Base-by-base conservation (phyloP, 768 basidiomycete species). In the Saitozyma sp. region DNA sequence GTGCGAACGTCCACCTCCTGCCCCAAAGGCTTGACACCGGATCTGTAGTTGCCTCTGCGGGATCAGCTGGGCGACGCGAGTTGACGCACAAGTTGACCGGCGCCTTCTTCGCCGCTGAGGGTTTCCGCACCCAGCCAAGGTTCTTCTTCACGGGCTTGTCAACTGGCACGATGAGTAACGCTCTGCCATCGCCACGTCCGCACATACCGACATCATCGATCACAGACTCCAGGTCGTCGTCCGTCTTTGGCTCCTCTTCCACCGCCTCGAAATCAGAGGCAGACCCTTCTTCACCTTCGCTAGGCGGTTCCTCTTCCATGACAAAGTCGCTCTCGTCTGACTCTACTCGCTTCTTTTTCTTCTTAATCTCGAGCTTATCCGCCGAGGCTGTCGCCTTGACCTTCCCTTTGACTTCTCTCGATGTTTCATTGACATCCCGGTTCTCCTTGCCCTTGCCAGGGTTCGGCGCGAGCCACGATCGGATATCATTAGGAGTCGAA, bases 21-120 rank as follows among this genome's bases (percentile, higher is more conserved):
- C 1, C 62, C 62, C 7, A 74, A 56, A 3, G 70, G 66, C 54
- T 65, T 67, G 48, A 74, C 57, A 38, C 73, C 73, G 14, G 70
- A 64, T 38, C 65, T 65, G 55, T 50, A 74, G 17, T n/a, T 29
- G 50, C 55, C 70, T 62, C 19, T 48, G 37, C 17, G 8, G n/a
- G 38, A 19, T 56, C 48, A 53, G 16, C 19, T 17, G 14, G 29
- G 9, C 11, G 5, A 55, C 14, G 54, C 13, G 16, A 41, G 39
- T 4, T 8, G 10, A 66, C 71, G 38, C 50, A 73, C 71, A 73
- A 46, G 14, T 67, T 67, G 50, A 66, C 66, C 19, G 68, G 53
- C 7, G 62, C 45, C 42, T 70, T 74, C 29, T 29, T 29, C 29
- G 29, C 29, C 29, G 29, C 29, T 29, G 29, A 29, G 29, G 29